A percentile compares a stretch with the other conserved stretches of the same genome.
Conservation (phyloP, 306 rosid species). For the Datisca glomerata region DNA sequence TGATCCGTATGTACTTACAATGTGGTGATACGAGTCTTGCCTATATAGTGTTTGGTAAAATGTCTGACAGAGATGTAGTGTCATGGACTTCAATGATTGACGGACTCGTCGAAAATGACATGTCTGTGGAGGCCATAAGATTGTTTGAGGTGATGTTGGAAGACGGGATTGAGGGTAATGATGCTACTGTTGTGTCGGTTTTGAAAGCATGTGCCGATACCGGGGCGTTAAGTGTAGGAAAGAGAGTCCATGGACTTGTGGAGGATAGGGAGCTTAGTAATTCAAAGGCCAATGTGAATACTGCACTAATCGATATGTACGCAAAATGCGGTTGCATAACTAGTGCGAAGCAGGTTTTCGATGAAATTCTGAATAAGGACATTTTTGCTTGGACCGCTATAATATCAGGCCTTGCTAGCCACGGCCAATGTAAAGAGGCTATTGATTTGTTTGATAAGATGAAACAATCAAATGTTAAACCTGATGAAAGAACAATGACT, state of each 20-base stretch:
- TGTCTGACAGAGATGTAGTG: conserved; percentile 40
- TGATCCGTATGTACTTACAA: conserved; percentile 21
- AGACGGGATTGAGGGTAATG: conserved; percentile 25
- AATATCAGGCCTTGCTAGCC: conserved; percentile 45
- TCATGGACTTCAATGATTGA: conserved; percentile 42
- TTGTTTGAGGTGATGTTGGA: conserved; percentile 31
- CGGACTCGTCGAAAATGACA: conserved; percentile 22
- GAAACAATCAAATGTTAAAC: conserved; percentile 18
- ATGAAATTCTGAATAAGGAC: conserved; percentile 20
- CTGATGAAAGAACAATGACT: conserved; percentile 37
- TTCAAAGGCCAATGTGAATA: conserved; percentile 15
- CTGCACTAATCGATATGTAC: conserved; percentile 49
- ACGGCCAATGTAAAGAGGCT: conserved; percentile 38
- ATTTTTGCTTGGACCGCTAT: conserved; percentile 47
- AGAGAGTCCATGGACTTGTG: conserved; percentile 27
- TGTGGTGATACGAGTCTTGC: conserved; percentile 27
- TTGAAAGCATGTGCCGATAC: conserved; percentile 37
- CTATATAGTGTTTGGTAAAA: conserved; percentile 26
- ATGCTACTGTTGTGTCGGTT: conserved; percentile 26
- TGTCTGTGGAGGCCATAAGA: conserved; percentile 21
- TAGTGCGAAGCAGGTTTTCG: conserved; percentile 29
- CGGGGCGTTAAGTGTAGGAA: conserved; percentile 32
- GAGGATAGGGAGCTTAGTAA: conserved; percentile 12
- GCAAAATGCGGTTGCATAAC: conserved; percentile 38
- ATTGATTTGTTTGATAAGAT: conserved; percentile 27